These are phyloP conservation scores for Tricholoma sp. DNA, from an alignment of 768 basidiomycete species.

Conservation along the genomic window DNA sequence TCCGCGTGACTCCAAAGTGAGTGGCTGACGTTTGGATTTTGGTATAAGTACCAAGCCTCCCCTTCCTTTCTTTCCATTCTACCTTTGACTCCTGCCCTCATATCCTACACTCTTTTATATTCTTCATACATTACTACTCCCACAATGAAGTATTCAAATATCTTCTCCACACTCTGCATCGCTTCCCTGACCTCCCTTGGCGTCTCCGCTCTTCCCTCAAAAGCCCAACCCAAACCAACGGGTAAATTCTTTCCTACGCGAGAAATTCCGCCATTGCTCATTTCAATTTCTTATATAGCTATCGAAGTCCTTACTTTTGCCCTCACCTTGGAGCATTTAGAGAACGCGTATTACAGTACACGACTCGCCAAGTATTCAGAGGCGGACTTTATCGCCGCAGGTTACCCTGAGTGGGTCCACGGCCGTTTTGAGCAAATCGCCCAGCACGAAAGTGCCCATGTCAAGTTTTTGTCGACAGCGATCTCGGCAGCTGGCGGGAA, in stretches of 20 bases:
- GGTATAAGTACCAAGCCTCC: not conserved
- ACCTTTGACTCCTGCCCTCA: not conserved
- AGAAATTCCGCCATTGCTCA: not conserved
- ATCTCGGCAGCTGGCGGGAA: constrained; percentile 31
- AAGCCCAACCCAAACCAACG: not conserved
- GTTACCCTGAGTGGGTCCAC: constrained; percentile 41
- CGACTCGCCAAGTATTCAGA: constrained; percentile 36
- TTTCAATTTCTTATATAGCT: constrained; percentile 7
- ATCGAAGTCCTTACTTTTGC: constrained; percentile 35
- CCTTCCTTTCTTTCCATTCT: not conserved
- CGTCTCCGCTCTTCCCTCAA: constrained; percentile 1
- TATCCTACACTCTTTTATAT: constrained; percentile 1
- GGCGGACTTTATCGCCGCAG: constrained; percentile 37
- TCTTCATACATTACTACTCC: not conserved
- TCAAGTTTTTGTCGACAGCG: constrained; percentile 44
- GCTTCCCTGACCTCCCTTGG: constrained; percentile 3
- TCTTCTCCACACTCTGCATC: constrained; percentile 5
- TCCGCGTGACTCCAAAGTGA: too few species aligned
- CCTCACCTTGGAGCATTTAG: constrained; percentile 41
- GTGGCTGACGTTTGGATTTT: too few species aligned
- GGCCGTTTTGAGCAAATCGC: constrained; percentile 44
- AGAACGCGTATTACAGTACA: constrained; percentile 36
- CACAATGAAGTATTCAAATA: constrained; percentile 10
- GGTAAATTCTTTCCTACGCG: not conserved
- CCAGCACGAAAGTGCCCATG: constrained; percentile 45